Evolutionary conservation across 805 yeast genomes (phyloP), one percentile per base, ranked within the genome.

Genomic region (Starmerella kuoi): DNA sequence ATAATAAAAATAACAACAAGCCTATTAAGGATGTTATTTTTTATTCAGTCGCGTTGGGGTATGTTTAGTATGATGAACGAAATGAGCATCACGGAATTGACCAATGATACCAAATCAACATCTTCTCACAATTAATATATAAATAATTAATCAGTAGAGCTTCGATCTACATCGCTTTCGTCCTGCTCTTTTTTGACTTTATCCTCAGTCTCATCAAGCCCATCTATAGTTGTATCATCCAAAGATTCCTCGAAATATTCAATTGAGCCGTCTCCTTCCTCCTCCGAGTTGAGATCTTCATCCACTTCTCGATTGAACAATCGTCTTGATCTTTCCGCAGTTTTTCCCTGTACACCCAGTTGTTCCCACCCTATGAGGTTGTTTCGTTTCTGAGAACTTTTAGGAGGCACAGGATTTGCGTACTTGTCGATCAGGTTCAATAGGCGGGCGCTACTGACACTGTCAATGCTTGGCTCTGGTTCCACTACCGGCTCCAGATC

Each of bases 401-500:
- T 7, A 3, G 38, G 37, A 1, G 21, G 35, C 4, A 21, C 17
- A 4, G 35, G 36, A 22, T 11, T 20, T 5, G 25, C 31, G 35
- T 38, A 42, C 30, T 37, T 38, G 21, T 47, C 45, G 5, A 47
- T 40, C 5, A 37, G 17, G 18, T 31, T 39, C 17, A 47, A 18
- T 12, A 51, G 41, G 1, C 19, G 21, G 15, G 27, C n/a, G 21
- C 20, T 38, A 12, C 33, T 21, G 17, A 38, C 26, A 7, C 17
- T 31, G 14, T 43, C 50, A 4, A 45, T 28, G 15, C 22, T n/a
- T n/a, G 56, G 56, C 31, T 39, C 47, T 2, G 47, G 48, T 20
- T 49, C 54, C 9, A 44, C 27, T 2, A 41, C 36, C 27, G 55
- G 49, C 44, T 51, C 50, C 17, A 49, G 37, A n/a, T n/a, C n/a